Percentiles rank a stretch among this genome's conserved stretches.
Conservation (phyloP, 495 filamentous ascomycete genomes). For the Penicillium cataractarum region DNA sequence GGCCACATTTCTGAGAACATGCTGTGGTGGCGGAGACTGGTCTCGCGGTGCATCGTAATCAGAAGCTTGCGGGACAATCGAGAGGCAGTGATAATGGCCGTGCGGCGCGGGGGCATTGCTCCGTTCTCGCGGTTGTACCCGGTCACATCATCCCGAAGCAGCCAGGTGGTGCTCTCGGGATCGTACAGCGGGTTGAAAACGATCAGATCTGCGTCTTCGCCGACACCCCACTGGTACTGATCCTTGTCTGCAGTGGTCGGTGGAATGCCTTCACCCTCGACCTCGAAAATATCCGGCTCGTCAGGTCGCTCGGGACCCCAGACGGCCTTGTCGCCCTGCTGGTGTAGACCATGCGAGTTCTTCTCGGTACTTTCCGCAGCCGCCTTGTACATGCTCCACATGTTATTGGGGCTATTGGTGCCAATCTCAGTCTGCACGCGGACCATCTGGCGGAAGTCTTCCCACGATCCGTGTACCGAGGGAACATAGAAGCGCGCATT, state of each 20-base stretch:
- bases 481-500: constrained; percentile 92
- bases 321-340: constrained; percentile 69
- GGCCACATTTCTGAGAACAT: constrained; percentile 99
- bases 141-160: constrained; percentile 82
- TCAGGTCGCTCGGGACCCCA: constrained; percentile 83
- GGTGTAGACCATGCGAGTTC: constrained; percentile 39
- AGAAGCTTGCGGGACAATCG: constrained; percentile 84
- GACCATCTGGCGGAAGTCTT: constrained; percentile 92
- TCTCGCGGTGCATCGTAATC: constrained; percentile 87
- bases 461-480: constrained; percentile 84
- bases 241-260: constrained; percentile 74
- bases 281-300: constrained; percentile 67
- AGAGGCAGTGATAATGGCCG: constrained; percentile 84
- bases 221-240: constrained; percentile 84
- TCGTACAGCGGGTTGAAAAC: constrained; percentile 94
- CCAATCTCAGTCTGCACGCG: constrained; percentile 85
- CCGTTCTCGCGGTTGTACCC: constrained; percentile 76
- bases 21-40: constrained; percentile 74
- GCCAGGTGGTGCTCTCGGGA: constrained; percentile 85
- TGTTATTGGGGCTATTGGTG: constrained; percentile 70
- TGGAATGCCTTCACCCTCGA: constrained; percentile 71
- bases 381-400: constrained; percentile 60
- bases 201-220: constrained; percentile 91
- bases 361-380: constrained; percentile 38
- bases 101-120: constrained; percentile 77